Conservation (phyloP, 495 filamentous ascomycete genomes). For the Aspergillus homomorphus region DNA sequence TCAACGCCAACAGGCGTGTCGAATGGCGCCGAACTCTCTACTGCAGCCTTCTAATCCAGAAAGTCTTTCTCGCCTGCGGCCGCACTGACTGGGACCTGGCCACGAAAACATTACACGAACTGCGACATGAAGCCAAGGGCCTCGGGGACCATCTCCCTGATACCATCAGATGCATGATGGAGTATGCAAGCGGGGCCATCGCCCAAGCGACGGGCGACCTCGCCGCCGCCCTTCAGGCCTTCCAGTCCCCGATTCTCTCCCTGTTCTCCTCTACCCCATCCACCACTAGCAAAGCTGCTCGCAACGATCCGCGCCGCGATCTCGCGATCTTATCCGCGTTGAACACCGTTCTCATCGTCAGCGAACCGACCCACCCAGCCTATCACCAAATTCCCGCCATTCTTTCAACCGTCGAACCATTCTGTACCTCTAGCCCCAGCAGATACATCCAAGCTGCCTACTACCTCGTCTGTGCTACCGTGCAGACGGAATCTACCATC, state of each 20-base stretch:
- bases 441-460: slow-evolving; percentile 74
- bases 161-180: slow-evolving; percentile 43
- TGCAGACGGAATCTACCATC: slow-evolving; percentile 58
- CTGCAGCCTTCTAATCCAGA: slow-evolving; percentile 57
- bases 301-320: slow-evolving; percentile 61
- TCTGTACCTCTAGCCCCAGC: slow-evolving; percentile 66
- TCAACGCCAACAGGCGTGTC: slow-evolving; percentile 39
- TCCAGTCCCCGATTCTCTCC: slow-evolving; percentile 43
- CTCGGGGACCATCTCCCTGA: slow-evolving; percentile 39
- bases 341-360: slow-evolving; percentile 80
- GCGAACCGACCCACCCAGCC: slow-evolving; percentile 54
- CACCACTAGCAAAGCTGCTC: slow-evolving; percentile 36
- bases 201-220: slow-evolving; percentile 76
- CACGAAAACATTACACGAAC: slow-evolving; percentile 37
- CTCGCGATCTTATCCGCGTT: slow-evolving; percentile 73
- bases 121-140: slow-evolving; percentile 35
- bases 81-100: slow-evolving; percentile 64
- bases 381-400: slow-evolving; percentile 47
- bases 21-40: slow-evolving; percentile 53
- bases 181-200: slow-evolving; percentile 74
- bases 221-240: slow-evolving; percentile 60
- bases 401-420: slow-evolving; percentile 61
- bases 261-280: slow-evolving; percentile 54
- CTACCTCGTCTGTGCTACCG: slow-evolving; percentile 70
- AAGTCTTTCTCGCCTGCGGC: slow-evolving; percentile 56